A percentile compares a stretch with the other conserved stretches of the same genome.
Conservation (phyloP, 2,329 filamentous ascomycete species). For the Alternaria atra region DNA sequence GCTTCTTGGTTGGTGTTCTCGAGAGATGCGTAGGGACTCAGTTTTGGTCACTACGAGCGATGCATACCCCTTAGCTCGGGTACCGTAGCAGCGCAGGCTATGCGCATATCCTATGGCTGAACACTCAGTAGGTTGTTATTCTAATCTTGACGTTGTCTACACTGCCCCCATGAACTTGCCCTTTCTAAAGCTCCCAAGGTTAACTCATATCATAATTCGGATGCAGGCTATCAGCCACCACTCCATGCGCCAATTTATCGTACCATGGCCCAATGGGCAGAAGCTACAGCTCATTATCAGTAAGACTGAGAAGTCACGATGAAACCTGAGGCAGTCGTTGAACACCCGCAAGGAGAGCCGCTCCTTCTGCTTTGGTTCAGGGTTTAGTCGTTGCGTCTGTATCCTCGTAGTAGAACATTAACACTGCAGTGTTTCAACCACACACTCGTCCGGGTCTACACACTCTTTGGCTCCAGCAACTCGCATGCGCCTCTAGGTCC, state of each 20-base stretch:
- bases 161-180: too few species aligned
- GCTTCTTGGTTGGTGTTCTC: not conserved
- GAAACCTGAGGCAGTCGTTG: not conserved
- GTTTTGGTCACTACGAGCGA: not conserved
- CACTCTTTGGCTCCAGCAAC: not conserved
- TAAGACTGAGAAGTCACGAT: not conserved
- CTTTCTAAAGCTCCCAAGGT: not conserved
- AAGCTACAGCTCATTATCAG: not conserved
- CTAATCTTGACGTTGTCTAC: not conserved
- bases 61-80: not conserved
- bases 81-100: not conserved
- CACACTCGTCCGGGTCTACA: not conserved
- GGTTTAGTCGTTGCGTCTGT: conserved; percentile 2
- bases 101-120: not conserved
- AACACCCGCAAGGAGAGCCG: conserved; percentile 2
- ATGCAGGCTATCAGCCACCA: not conserved
- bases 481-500: not conserved
- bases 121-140: not conserved
- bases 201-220: not conserved
- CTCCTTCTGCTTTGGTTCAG: conserved; percentile 2
- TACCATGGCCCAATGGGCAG: not conserved
- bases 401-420: conserved; percentile 2
- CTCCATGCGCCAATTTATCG: not conserved
- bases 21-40: not conserved
- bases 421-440: conserved; percentile 1